phyloP scores from a whole-genome alignment of 2,329 filamentous ascomycete genomes.

The Cercospora sojina region DNA sequence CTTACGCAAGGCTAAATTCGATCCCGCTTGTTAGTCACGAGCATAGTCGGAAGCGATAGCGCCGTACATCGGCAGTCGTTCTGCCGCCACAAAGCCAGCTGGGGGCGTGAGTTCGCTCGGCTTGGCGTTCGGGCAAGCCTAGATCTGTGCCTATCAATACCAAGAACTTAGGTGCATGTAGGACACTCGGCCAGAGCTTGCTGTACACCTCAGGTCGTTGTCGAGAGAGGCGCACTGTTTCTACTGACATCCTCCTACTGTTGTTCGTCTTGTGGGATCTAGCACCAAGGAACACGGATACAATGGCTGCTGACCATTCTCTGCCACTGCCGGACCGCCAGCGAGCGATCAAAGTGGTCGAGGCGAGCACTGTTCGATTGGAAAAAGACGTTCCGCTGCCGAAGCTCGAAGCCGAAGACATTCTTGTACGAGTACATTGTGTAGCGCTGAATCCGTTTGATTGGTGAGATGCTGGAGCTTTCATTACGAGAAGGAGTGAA shows the following conservation, averaged over 20 bases:
- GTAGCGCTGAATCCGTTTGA: slow-evolving; percentile 26
- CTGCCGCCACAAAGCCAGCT: background rate
- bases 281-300: background rate
- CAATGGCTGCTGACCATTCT: slow-evolving; percentile 15
- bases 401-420: slow-evolving; percentile 16
- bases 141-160: background rate
- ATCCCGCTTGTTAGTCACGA: background rate
- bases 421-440: slow-evolving; percentile 23
- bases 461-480: slow-evolving; percentile 12
- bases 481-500: background rate
- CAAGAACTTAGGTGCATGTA: background rate
- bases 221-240: background rate
- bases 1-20: background rate
- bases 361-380: slow-evolving; percentile 14
- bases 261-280: background rate
- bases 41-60: background rate
- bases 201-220: background rate
- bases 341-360: slow-evolving; percentile 22
- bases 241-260: background rate
- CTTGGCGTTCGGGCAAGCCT: background rate
- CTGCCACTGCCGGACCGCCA: slow-evolving; percentile 17
- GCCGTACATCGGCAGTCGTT: background rate
- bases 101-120: background rate
- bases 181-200: slow-evolving; percentile 4
- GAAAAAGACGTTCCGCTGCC: slow-evolving; percentile 19